A percentile compares a stretch with the other conserved stretches of the same genome.
Conservation (phyloP, 495 filamentous ascomycete genomes). For the Penicillium herquei region DNA sequence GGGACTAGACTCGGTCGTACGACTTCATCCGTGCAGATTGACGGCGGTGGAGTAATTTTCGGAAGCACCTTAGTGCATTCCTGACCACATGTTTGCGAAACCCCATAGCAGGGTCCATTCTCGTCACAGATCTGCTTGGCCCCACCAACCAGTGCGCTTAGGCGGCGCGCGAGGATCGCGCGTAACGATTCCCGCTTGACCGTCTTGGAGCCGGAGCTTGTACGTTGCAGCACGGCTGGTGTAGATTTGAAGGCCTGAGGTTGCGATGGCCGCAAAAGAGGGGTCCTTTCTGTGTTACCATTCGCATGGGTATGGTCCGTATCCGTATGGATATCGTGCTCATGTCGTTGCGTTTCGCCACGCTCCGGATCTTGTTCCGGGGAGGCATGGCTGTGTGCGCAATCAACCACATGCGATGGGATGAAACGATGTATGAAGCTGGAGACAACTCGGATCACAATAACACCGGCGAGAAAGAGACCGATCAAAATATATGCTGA, state of each 20-base stretch:
- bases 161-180: slow-evolving; percentile 40
- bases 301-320: slow-evolving; percentile 16
- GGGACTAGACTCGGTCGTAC: slow-evolving; percentile 3
- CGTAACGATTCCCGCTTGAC: slow-evolving; percentile 39
- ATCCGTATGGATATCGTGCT: slow-evolving; percentile 17
- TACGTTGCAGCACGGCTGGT: slow-evolving; percentile 22
- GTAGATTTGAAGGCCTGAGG: slow-evolving; percentile 24
- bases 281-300: slow-evolving; percentile 42
- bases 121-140: slow-evolving; percentile 70
- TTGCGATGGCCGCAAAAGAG: slow-evolving; percentile 31
- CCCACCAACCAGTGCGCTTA: slow-evolving; percentile 65
- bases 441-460: slow-evolving; percentile 81
- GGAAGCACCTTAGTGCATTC: slow-evolving; percentile 58
- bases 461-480: slow-evolving; percentile 76
- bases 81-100: slow-evolving; percentile 79
- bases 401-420: slow-evolving; percentile 92
- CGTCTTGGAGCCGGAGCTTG: neutral
- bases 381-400: slow-evolving; percentile 72
- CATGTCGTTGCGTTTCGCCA: slow-evolving; percentile 19
- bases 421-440: slow-evolving; percentile 76
- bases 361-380: slow-evolving; percentile 35
- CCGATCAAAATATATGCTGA: slow-evolving; percentile 73
- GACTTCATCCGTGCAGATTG: slow-evolving; percentile 8
- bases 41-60: slow-evolving; percentile 9
- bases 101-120: slow-evolving; percentile 76